Evolutionary conservation across 306 rosid species (phyloP).

Genomic region (Cucumis melo): DNA sequence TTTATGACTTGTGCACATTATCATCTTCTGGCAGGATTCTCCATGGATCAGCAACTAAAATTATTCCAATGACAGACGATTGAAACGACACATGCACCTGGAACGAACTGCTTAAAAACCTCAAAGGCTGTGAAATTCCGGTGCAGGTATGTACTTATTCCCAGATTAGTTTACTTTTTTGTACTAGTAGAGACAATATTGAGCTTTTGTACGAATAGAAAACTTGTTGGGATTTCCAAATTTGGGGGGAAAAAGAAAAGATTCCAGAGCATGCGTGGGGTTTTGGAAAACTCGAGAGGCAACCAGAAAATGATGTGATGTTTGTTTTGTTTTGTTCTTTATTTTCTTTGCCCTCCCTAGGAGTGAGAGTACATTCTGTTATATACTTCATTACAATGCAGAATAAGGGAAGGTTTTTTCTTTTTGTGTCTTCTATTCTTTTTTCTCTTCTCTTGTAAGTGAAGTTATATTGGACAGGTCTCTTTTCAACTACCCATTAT

Average conservation of each 20-base stretch:
- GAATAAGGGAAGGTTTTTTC: conserved; percentile 2
- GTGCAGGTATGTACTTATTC: conserved; percentile 7
- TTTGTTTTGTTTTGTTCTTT: not conserved
- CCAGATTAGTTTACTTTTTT: not conserved
- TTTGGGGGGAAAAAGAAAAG: not conserved
- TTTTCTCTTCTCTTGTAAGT: not conserved
- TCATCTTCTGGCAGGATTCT: conserved; percentile 11
- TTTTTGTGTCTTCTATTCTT: not conserved
- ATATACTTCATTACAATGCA: not conserved
- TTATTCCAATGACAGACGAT: not conserved
- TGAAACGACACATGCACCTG: not conserved
- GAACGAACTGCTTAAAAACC: not conserved
- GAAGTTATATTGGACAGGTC: not conserved
- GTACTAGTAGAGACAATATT: conserved; percentile 5
- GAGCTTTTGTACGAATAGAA: conserved; percentile 1
- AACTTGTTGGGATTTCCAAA: not conserved
- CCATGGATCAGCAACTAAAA: not conserved
- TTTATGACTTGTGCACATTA: conserved; percentile 2
- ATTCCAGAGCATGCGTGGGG: not conserved
- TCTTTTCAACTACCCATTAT: not conserved
- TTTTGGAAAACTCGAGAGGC: not conserved
- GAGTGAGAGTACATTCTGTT: conserved; percentile 4
- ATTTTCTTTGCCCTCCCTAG: not conserved
- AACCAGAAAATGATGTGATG: not conserved
- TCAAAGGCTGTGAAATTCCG: not conserved